A percentile compares a stretch with the other conserved stretches of the same genome.
These are phyloP conservation scores for Hyaloperonospora brassicae DNA, from an alignment of 352 stramenopile species.

Conservation along the genomic window DNA sequence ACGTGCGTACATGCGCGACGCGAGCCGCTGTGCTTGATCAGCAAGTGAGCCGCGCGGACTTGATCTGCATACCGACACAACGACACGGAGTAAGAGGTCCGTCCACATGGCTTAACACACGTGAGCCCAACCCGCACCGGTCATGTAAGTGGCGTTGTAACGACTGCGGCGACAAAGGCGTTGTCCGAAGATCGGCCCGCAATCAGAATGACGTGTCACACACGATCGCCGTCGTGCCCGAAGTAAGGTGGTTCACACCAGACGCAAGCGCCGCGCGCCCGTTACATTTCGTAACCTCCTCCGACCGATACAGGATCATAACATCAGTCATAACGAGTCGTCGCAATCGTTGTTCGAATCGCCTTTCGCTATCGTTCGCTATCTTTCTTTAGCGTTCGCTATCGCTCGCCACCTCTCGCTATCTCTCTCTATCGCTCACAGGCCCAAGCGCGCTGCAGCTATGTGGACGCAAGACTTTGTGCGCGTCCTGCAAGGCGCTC, in stretches of 20 bases:
- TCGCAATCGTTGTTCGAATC: no score
- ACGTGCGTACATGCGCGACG: constrained; percentile 49
- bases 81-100: neutral
- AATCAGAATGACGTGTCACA: no score
- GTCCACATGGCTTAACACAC: neutral
- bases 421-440: neutral
- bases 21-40: constrained; percentile 93
- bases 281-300: no score
- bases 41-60: constrained; percentile 85
- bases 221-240: no score
- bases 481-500: constrained; percentile 57
- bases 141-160: constrained; percentile 13
- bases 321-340: no score
- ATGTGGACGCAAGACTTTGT: constrained; percentile 73
- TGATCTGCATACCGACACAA: constrained; percentile 35
- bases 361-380: no score
- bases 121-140: constrained; percentile 14
- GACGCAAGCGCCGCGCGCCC: no score
- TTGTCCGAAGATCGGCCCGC: no score
- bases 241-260: no score
- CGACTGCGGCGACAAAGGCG: no score
- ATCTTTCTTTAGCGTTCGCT: neutral
- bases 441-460: neutral
- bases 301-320: no score
- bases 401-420: neutral